Base-by-base conservation (phyloP, 1,284 basidiomycete species). In the Ganoderma boninense region DNA sequence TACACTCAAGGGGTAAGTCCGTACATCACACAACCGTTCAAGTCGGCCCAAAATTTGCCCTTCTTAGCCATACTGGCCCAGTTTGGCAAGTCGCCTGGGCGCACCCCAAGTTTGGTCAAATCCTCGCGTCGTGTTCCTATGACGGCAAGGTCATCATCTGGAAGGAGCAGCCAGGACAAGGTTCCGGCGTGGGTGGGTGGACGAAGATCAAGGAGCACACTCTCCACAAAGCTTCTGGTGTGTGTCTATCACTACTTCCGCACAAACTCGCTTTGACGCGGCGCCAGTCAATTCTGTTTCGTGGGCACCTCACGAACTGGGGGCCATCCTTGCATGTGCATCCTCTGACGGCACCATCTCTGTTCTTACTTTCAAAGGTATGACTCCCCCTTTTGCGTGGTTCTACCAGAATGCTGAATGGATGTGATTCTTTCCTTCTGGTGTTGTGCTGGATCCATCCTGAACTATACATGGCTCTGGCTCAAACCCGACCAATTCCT, bases 61-160 rank as follows among this genome's bases (percentile, higher is more conserved):
- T 18, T 23, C 20, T 23, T 72, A 94, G 96, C 64, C 98, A 99
- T 82, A 96, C 96, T 16, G 97, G 97, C 20, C 97, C 97, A 4
- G 96, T 99, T 46, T 99, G 97, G 97, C 97, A 98, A 81, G 92
- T 99, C 62, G 91, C 97, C n/a, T 99, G 97, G 98, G 97, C 95
- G 8, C 97, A 99, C 79, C 97, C 98, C 8, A 97, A 96, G 80
- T 97, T 96, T 76, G 97, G 97, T 1, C 92, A 95, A 73, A 98
- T 99, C 78, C 91, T 99, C 64, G 97, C 97, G 23, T 97, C 96
- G 44, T 98, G 96, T 80, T 98, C 97, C 5, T 99, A 99, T 82
- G 97, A 99, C 77, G 97, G 97, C 65, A 96, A 98, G 78, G 97
- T 99, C 59, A 90, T 99, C 81, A 97, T 99, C 75, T 99, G 98